Percentiles rank a stretch among this genome's conserved stretches.
These are phyloP conservation scores for Rhododendron mucronatum DNA, from an alignment of 148 eudicot genomes.

Conservation along the genomic window DNA sequence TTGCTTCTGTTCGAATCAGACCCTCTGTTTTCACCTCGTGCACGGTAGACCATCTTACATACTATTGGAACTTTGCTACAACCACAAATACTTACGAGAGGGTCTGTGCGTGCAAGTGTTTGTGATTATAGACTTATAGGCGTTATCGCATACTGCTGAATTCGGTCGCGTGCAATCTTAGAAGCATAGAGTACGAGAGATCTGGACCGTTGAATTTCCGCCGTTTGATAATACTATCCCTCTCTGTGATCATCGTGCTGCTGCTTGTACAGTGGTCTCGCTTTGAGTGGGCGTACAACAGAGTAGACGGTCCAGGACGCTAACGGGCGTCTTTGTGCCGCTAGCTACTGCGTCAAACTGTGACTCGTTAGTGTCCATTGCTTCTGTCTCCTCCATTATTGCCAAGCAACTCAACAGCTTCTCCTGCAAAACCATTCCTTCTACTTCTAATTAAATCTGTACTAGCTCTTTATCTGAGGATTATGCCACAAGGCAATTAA, in stretches of 20 bases:
- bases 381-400: conserved; percentile 6
- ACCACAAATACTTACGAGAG: no score
- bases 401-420: conserved; percentile 13
- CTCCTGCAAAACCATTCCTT: conserved; percentile 14
- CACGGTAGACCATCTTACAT: no score
- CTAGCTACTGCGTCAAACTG: background rate
- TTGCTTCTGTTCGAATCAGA: background rate
- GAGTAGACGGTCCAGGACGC: conserved; percentile 12
- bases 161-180: background rate
- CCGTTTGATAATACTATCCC: background rate
- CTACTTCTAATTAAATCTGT: background rate
- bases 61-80: no score
- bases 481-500: no score
- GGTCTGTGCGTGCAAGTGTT: no score
- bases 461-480: no score
- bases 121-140: no score
- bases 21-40: background rate
- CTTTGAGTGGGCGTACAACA: conserved; percentile 13
- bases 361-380: conserved; percentile 2
- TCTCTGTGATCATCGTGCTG: background rate
- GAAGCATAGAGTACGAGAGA: background rate
- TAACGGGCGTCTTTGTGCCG: conserved; percentile 9
- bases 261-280: background rate
- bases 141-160: background rate
- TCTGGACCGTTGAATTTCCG: background rate